Evolutionary conservation across 2,329 filamentous ascomycete genomes (phyloP).

Genomic region (Stromatinia cepivora): DNA sequence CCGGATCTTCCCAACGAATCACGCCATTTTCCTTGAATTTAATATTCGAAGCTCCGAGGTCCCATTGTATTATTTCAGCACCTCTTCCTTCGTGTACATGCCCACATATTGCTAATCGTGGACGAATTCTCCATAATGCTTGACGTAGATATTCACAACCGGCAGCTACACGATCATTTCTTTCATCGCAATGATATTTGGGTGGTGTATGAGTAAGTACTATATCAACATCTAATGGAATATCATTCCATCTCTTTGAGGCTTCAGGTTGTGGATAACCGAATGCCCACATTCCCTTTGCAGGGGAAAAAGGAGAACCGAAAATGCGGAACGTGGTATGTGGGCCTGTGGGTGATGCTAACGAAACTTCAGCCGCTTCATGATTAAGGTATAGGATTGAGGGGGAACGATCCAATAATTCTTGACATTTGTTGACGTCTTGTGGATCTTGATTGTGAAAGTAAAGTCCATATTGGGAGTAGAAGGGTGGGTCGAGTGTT

Average conservation of each 20-base stretch:
- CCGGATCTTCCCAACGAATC: slow-evolving; percentile 60
- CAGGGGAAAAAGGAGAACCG: slow-evolving; percentile 67
- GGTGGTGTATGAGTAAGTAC: slow-evolving; percentile 72
- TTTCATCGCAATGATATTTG: slow-evolving; percentile 57
- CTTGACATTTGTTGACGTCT: slow-evolving; percentile 53
- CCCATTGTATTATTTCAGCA: slow-evolving; percentile 63
- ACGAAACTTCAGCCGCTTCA: slow-evolving; percentile 51
- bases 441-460: slow-evolving; percentile 60
- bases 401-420: slow-evolving; percentile 47
- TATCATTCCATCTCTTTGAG: slow-evolving; percentile 55
- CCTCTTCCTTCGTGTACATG: slow-evolving; percentile 72
- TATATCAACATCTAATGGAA: slow-evolving; percentile 63
- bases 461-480: slow-evolving; percentile 50
- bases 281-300: slow-evolving; percentile 64
- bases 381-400: slow-evolving; percentile 67
- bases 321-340: slow-evolving; percentile 65
- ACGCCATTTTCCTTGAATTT: slow-evolving; percentile 49
- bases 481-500: slow-evolving; percentile 66
- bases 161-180: slow-evolving; percentile 42
- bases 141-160: slow-evolving; percentile 63
- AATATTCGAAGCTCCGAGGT: slow-evolving; percentile 44
- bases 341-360: slow-evolving; percentile 56
- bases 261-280: slow-evolving; percentile 52
- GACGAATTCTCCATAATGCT: slow-evolving; percentile 60
- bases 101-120: slow-evolving; percentile 66